Evolutionary conservation across 2,329 filamentous ascomycete genomes (phyloP), one percentile per base, ranked within the genome.

Genomic region (Mycosphaerella sp.): DNA sequence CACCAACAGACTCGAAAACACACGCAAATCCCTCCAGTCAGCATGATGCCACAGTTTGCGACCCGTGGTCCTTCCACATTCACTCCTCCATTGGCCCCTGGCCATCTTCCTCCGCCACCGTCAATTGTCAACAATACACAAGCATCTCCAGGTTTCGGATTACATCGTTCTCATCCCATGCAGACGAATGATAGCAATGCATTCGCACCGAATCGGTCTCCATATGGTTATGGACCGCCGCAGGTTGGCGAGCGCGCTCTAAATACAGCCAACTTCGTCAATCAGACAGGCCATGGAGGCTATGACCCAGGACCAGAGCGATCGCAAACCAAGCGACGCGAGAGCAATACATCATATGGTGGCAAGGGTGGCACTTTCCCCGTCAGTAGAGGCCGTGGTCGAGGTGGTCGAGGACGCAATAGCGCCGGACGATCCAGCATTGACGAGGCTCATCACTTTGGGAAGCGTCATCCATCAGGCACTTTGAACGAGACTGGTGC

Each of bases 321-420:
- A 8, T 21, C 28, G 35, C 41, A 34, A 6, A 41, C 27, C 13
- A 50, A 50, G 41, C 47, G 47, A n/a, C 42, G 52, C 17, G 52
- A 54, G 16, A 50, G 43, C 34, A 37, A 39, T 27, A 39, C 42
- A 9, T 48, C 52, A 6, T 35, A 34, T 32, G 45, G 37, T n/a
- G 52, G 39, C 28, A 46, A 43, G 37, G 40, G 44, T 14, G 32
- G 30, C 16, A 32, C 21, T 2, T 41, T 44, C 30, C 40, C 21
- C n/a, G 18, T 30, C 21, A 39, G 32, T 35, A 30, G 48, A 18
- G 48, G 48, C n/a, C 48, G 48, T 12, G 32, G 34, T 25, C 47
- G 52, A 25, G 44, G 49, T 13, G 49, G 44, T n/a, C 39, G 44
- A 18, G 47, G 47, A 34, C 47, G 52, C 13, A 48, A 48, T 40